These are phyloP conservation scores for Mycena maculata DNA, from an alignment of 768 basidiomycete genomes.

Conservation along the genomic window DNA sequence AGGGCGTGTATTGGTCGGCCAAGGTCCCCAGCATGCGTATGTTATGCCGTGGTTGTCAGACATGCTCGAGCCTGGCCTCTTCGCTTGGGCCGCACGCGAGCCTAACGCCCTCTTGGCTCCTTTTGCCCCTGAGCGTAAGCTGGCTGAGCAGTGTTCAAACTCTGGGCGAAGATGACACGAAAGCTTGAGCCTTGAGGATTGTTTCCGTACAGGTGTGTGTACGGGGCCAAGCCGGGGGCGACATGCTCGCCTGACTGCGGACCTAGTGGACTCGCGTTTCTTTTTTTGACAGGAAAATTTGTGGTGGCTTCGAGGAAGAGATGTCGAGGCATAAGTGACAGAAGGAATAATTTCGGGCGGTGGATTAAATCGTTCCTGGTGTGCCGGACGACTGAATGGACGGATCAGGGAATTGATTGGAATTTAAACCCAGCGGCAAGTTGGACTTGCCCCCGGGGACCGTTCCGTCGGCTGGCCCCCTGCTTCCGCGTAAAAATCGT, in stretches of 20 bases:
- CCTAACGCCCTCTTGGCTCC: conserved; percentile 23
- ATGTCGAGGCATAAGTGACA: not conserved
- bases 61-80: conserved; percentile 25
- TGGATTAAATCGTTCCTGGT: conserved; percentile 2
- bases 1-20: not conserved
- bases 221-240: not conserved
- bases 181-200: conserved; percentile 19
- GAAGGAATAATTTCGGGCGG: not conserved
- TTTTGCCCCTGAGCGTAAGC: conserved; percentile 19
- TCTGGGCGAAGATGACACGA: conserved; percentile 16
- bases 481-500: conserved; percentile 7
- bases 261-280: not conserved
- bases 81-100: conserved; percentile 22
- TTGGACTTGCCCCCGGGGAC: conserved; percentile 6
- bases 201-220: not conserved
- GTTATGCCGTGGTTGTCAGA: conserved; percentile 20
- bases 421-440: conserved; percentile 1
- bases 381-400: not conserved
- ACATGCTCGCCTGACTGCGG: not conserved
- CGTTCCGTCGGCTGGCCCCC: not conserved
- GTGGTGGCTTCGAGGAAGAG: not conserved
- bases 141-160: conserved; percentile 7
- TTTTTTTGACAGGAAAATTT: conserved; percentile 12
- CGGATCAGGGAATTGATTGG: not conserved
- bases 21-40: conserved; percentile 9